Conservation (phyloP, 306 rosid species). For the Gastrolobium villosum region DNA sequence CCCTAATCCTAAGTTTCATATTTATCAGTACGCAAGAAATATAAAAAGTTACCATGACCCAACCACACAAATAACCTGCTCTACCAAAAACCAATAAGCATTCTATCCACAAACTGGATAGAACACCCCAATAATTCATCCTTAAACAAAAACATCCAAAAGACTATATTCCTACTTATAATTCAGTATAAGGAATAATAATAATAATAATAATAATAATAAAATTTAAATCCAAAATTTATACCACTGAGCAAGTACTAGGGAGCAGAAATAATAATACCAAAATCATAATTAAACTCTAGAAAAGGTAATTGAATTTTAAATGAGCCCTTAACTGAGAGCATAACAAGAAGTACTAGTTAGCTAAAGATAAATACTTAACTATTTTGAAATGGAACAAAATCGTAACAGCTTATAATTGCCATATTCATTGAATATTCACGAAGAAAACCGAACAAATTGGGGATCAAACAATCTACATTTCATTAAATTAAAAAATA, state of each 20-base stretch:
- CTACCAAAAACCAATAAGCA: not conserved
- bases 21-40: conserved; percentile 24
- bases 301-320: conserved; percentile 13
- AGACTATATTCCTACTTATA: not conserved
- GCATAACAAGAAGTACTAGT: not conserved
- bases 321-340: conserved; percentile 22
- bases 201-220: too few relatives aligned
- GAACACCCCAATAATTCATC: not conserved
- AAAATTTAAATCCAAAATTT: not conserved
- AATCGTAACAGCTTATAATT: not conserved
- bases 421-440: not conserved
- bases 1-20: conserved; percentile 5
- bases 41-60: not conserved
- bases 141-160: not conserved
- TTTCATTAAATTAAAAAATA: not conserved
- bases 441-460: conserved; percentile 9
- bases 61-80: not conserved
- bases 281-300: conserved; percentile 10
- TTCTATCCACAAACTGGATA: conserved; percentile 22
- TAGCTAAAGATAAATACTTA: not conserved
- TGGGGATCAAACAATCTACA: conserved; percentile 30
- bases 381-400: conserved; percentile 4
- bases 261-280: not conserved
- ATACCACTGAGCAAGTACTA: not conserved
- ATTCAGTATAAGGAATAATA: not conserved